Evolutionary conservation across 2,329 filamentous ascomycete genomes (phyloP).

Genomic region (Lecanosticta acicola): DNA sequence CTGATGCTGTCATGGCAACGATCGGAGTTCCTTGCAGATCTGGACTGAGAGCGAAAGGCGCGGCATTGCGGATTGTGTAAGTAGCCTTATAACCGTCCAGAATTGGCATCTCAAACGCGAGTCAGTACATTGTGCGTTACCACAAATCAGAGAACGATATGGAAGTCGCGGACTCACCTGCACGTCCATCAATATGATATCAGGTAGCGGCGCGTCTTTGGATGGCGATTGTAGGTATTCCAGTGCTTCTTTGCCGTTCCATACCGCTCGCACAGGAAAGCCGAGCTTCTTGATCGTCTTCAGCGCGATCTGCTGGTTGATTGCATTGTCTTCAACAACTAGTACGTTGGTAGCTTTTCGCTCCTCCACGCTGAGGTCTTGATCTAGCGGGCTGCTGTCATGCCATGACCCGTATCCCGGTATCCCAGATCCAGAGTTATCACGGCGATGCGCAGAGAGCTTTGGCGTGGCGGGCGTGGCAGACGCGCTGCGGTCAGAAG

Average conservation of each 20-base stretch:
- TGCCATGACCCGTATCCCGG: conserved; percentile 25
- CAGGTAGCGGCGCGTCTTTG: conserved; percentile 51
- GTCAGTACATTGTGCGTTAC: too few relatives aligned
- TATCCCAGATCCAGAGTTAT: conserved; percentile 15
- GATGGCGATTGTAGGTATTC: conserved; percentile 55
- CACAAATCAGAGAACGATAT: too few relatives aligned
- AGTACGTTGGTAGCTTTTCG: conserved; percentile 63
- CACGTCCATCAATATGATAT: conserved; percentile 58
- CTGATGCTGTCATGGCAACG: conserved; percentile 75
- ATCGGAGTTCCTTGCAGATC: conserved; percentile 60
- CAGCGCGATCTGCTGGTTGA: conserved; percentile 65
- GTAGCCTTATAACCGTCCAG: conserved; percentile 75
- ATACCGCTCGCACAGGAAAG: conserved; percentile 64
- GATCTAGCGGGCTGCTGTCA: conserved; percentile 38
- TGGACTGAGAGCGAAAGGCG: conserved; percentile 57
- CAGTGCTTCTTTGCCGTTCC: conserved; percentile 73
- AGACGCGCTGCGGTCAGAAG: conserved; percentile 52
- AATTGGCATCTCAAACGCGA: conserved; percentile 52
- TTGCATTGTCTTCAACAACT: conserved; percentile 72
- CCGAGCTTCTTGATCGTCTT: conserved; percentile 69
- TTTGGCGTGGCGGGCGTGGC: conserved; percentile 28
- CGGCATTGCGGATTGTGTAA: conserved; percentile 63
- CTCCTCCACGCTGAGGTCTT: conserved; percentile 53
- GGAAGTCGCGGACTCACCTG: too few relatives aligned
- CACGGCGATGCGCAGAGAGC: conserved; percentile 13